Evolutionary conservation across 1,284 basidiomycete genomes (phyloP).

Genomic region (Calocybe gambosa): DNA sequence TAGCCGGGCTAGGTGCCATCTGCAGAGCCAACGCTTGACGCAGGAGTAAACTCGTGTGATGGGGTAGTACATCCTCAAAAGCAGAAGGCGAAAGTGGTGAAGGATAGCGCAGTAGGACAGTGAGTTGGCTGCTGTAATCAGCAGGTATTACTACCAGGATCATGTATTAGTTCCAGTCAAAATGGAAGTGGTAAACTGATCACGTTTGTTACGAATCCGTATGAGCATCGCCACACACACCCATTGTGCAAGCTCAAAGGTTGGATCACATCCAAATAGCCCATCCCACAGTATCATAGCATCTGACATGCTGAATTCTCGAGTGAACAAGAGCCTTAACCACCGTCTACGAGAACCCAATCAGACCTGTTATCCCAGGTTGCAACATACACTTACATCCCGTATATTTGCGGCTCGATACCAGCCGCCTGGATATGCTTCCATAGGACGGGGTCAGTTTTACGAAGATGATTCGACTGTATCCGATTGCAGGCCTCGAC

Average conservation of each 20-base stretch:
- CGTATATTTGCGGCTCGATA: conserved; percentile 92
- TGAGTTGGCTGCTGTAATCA: conserved; percentile 82
- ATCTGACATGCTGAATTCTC: conserved; percentile 75
- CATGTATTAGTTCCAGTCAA: conserved; percentile 4
- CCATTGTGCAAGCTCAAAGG: conserved; percentile 72
- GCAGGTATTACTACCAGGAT: conserved; percentile 64
- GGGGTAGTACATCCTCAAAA: conserved; percentile 28
- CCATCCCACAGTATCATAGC: conserved; percentile 88
- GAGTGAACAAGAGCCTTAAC: conserved; percentile 84
- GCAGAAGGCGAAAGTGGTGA: conserved; percentile 32
- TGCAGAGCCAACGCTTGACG: conserved; percentile 78
- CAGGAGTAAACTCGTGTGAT: conserved; percentile 66
- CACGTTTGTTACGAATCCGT: conserved; percentile 81
- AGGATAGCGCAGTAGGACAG: conserved; percentile 81
- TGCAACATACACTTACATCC: conserved; percentile 59
- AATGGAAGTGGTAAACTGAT: conserved; percentile 23
- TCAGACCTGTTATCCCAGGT: conserved; percentile 11
- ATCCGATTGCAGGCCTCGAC: conserved; percentile 75
- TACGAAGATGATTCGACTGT: conserved; percentile 65
- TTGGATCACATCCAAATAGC: conserved; percentile 77
- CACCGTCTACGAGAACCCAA: conserved; percentile 60
- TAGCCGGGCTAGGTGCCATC: conserved; percentile 64
- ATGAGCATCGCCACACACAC: conserved; percentile 90
- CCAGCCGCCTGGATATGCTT: conserved; percentile 68
- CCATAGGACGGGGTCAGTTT: conserved; percentile 81